phyloP scores from a whole-genome alignment of 2,329 filamentous ascomycete species.

The Phialemonium atrogriseum region DNA sequence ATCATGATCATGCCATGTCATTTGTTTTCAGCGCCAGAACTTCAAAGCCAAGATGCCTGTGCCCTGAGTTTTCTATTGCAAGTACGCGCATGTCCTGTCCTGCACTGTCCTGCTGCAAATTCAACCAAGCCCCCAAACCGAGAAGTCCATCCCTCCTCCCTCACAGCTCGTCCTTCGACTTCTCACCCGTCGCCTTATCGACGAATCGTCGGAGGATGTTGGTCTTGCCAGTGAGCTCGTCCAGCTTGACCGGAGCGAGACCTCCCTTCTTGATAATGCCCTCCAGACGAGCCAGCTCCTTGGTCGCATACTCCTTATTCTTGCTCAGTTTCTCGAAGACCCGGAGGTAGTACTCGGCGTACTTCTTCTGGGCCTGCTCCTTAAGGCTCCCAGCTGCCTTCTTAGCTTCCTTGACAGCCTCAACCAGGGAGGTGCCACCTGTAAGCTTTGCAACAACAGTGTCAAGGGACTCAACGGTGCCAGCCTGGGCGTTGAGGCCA shows the following conservation, averaged over 20 bases:
- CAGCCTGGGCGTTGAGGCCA: constrained; percentile 67
- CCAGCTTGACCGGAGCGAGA: constrained; percentile 74
- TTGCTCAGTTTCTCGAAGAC: constrained; percentile 77
- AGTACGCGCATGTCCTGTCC: too few relatives aligned
- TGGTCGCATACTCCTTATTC: constrained; percentile 71
- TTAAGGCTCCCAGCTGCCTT: constrained; percentile 60
- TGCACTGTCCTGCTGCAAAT: too few relatives aligned
- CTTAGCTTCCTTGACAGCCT: constrained; percentile 63
- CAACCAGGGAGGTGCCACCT: constrained; percentile 51
- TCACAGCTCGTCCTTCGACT: constrained; percentile 65
- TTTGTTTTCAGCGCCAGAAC: too few relatives aligned
- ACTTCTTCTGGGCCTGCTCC: constrained; percentile 59
- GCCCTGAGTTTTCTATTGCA: too few relatives aligned
- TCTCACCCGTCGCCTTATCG: constrained; percentile 41
- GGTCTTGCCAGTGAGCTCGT: constrained; percentile 77
- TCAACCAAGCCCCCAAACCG: too few relatives aligned
- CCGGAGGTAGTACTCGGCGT: constrained; percentile 88
- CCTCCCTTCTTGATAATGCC: constrained; percentile 80
- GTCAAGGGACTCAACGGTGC: constrained; percentile 75
- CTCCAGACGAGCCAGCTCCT: constrained; percentile 76
- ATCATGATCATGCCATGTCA: too few relatives aligned
- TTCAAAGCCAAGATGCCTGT: too few relatives aligned
- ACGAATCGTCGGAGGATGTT: constrained; percentile 82
- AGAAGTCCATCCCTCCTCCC: constrained; percentile 7
- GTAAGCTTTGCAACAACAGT: constrained; percentile 65